Conservation (phyloP, 345 rosid genomes). For the Turnera subulata region DNA sequence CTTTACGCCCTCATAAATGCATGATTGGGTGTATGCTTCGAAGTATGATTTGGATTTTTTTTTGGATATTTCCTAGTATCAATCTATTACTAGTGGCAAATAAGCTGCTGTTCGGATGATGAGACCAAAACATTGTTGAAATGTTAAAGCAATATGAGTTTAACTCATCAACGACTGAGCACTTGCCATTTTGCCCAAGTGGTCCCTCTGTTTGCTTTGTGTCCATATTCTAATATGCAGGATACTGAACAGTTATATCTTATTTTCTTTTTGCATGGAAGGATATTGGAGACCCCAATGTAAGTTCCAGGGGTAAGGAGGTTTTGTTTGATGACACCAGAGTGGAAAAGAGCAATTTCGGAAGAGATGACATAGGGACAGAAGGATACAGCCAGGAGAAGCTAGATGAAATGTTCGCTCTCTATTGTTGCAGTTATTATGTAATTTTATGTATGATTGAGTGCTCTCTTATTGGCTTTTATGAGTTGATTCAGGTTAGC, state of each 20-base stretch:
- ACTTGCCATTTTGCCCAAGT: too few relatives aligned
- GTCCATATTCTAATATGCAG: too few relatives aligned
- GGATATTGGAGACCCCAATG: background rate
- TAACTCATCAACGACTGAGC: background rate
- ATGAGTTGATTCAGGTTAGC: conserved; percentile 52
- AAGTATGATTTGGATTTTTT: too few relatives aligned
- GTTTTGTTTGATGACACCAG: conserved; percentile 22
- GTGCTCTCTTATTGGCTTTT: conserved; percentile 16
- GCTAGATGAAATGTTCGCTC: conserved; percentile 66
- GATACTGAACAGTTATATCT: background rate
- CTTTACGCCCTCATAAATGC: too few relatives aligned
- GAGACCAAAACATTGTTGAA: background rate
- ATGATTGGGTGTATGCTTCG: too few relatives aligned
- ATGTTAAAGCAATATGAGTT: background rate
- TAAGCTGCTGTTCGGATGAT: too few relatives aligned
- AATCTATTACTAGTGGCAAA: too few relatives aligned
- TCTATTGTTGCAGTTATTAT: conserved; percentile 10
- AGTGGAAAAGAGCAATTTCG: conserved; percentile 12
- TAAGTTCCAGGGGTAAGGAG: conserved; percentile 14
- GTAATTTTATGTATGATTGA: conserved; percentile 7
- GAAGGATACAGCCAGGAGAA: conserved; percentile 41
- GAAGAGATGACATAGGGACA: conserved; percentile 19
- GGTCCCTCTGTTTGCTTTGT: too few relatives aligned
- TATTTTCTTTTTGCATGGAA: background rate
- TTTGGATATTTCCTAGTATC: too few relatives aligned